Evolutionary conservation across 495 filamentous ascomycete genomes (phyloP).

Genomic region (Penicillium psychrofluorescens): DNA sequence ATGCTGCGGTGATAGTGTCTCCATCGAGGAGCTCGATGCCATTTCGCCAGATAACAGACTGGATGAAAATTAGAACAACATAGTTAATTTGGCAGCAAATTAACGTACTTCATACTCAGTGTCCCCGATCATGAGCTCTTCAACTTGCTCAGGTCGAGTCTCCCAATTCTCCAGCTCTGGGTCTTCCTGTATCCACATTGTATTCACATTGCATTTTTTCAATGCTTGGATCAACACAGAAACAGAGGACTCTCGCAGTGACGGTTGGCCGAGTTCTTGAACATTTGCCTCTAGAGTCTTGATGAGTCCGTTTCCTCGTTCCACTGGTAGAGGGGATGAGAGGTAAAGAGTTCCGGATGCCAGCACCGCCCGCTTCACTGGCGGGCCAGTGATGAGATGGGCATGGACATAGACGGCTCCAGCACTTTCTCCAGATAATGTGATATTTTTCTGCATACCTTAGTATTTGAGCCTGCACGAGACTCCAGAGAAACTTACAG

Average conservation of each 20-base stretch:
- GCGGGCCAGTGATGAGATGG: conserved; percentile 29
- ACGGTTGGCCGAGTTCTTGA: conserved; percentile 19
- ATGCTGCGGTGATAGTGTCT: conserved; percentile 22
- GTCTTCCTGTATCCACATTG: conserved; percentile 34
- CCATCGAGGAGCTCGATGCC: conserved; percentile 26
- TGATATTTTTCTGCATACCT: conserved; percentile 23
- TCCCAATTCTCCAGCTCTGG: conserved; percentile 25
- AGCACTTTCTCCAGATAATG: conserved; percentile 31
- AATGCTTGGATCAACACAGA: conserved; percentile 20
- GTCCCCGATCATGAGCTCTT: conserved; percentile 35
- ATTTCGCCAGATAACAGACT: conserved; percentile 38
- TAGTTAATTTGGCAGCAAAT: background rate
- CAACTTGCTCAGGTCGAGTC: conserved; percentile 23
- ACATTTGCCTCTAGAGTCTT: conserved; percentile 21
- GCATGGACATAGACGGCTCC: conserved; percentile 34
- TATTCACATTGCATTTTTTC: conserved; percentile 29
- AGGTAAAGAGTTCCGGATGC: conserved; percentile 31
- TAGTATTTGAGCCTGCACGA: background rate
- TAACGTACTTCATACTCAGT: conserved; percentile 29
- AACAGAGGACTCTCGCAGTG: conserved; percentile 20
- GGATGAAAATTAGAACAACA: background rate
- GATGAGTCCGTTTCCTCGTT: conserved; percentile 22
- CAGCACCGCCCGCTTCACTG: conserved; percentile 28
- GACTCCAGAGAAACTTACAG: conserved; percentile 16
- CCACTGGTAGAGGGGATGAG: conserved; percentile 25